phyloP scores from a whole-genome alignment of 129 eudicot species.

The Dittrichia graveolens region DNA sequence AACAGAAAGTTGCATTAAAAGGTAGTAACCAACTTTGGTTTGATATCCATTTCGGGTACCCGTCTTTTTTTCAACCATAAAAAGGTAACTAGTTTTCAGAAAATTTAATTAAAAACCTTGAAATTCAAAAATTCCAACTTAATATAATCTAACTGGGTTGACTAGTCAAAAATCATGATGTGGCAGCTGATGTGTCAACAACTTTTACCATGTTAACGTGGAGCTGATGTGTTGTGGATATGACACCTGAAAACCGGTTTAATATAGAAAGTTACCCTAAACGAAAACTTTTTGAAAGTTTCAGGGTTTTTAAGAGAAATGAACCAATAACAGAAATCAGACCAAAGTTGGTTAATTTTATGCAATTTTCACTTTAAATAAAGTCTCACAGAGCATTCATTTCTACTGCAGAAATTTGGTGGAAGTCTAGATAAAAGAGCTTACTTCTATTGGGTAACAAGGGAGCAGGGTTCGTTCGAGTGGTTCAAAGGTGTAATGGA shows the following conservation, averaged over 20 bases:
- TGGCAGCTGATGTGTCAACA: constrained; percentile 1
- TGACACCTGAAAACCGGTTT: too few species aligned
- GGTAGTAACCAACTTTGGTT: not conserved
- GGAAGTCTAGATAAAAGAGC: constrained; percentile 64
- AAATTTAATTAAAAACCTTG: too few species aligned
- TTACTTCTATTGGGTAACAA: constrained; percentile 92
- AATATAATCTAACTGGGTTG: not conserved
- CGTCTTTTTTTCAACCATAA: not conserved
- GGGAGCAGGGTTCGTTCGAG: constrained; percentile 95
- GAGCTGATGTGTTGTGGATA: not conserved
- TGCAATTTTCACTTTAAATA: not conserved
- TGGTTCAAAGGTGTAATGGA: constrained; percentile 99
- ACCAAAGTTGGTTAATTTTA: not conserved
- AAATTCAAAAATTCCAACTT: not conserved
- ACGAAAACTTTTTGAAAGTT: not conserved
- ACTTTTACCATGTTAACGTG: not conserved
- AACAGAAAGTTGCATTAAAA: not conserved
- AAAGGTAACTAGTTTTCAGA: not conserved
- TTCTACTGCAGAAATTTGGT: constrained; percentile 33
- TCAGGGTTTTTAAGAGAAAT: not conserved
- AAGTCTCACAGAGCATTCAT: not conserved
- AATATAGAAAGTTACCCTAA: not conserved
- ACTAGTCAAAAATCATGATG: not conserved
- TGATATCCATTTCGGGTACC: not conserved
- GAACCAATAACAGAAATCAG: not conserved